These are phyloP conservation scores for Penicillium pulvis DNA, from an alignment of 495 filamentous ascomycete genomes.

Conservation along the genomic window DNA sequence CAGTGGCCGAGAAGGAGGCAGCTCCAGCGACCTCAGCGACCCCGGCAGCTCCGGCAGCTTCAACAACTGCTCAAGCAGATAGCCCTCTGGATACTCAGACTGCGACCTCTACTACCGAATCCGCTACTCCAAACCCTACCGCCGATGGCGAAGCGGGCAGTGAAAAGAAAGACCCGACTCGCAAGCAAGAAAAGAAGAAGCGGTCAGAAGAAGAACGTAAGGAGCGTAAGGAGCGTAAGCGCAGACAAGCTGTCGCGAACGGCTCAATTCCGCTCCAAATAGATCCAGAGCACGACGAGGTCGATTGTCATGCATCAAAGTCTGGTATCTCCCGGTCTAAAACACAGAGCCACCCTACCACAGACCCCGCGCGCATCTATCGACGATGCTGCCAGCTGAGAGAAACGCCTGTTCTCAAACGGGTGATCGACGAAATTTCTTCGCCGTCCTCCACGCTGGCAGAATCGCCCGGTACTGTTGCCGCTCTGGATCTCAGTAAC, in stretches of 20 bases:
- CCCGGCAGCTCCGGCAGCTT: constrained; percentile 1
- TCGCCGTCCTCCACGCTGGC: constrained; percentile 60
- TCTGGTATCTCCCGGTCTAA: constrained; percentile 41
- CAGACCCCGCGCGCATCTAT: constrained; percentile 90
- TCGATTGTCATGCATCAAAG: constrained; percentile 38
- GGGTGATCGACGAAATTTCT: constrained; percentile 84
- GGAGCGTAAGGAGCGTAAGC: constrained; percentile 80
- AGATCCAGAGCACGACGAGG: constrained; percentile 55
- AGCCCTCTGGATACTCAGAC: constrained; percentile 7
- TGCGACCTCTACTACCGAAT: constrained; percentile 4
- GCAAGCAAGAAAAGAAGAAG: constrained; percentile 91
- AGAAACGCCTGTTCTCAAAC: constrained; percentile 86
- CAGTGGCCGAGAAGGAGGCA: constrained; percentile 60
- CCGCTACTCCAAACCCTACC: constrained; percentile 9
- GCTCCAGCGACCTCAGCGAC: not conserved
- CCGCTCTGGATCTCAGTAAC: constrained; percentile 78
- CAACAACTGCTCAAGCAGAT: constrained; percentile 2
- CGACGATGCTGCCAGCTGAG: constrained; percentile 90
- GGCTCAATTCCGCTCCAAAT: constrained; percentile 80
- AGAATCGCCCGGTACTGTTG: constrained; percentile 69
- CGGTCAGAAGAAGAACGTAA: constrained; percentile 84
- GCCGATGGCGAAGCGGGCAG: constrained; percentile 35
- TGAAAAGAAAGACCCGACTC: constrained; percentile 53
- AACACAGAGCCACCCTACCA: constrained; percentile 73
- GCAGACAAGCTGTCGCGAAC: constrained; percentile 77